phyloP scores from a whole-genome alignment of 1,284 basidiomycete genomes.

The Microbotryum scabiosae region DNA sequence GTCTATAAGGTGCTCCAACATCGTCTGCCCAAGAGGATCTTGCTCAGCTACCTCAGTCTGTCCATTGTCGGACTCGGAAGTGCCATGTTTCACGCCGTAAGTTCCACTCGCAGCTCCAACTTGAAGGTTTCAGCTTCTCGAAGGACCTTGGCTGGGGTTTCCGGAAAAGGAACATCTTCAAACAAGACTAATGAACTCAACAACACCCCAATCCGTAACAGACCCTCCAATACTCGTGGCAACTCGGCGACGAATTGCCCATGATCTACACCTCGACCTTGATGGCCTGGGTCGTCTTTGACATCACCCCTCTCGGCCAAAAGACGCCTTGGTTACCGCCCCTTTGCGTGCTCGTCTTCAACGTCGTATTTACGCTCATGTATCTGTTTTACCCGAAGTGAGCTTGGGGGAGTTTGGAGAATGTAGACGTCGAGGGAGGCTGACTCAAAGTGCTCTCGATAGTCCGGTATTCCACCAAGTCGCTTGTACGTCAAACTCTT shows the following conservation, averaged over 20 bases:
- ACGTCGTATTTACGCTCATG: constrained; percentile 1
- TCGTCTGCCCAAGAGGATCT: neutral
- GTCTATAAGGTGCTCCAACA: constrained; percentile 1
- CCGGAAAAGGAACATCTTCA: no score
- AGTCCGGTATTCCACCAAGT: constrained; percentile 13
- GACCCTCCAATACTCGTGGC: constrained; percentile 3
- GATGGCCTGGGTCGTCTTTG: constrained; percentile 4
- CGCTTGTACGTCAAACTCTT: neutral
- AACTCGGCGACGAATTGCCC: constrained; percentile 7
- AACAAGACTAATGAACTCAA: no score
- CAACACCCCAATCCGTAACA: neutral
- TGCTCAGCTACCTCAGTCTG: neutral
- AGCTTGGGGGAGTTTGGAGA: neutral
- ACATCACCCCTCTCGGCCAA: neutral
- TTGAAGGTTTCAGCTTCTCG: neutral
- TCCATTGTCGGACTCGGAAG: constrained; percentile 3
- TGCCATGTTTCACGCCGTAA: constrained; percentile 4
- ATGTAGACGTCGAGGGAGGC: no score
- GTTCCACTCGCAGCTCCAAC: neutral
- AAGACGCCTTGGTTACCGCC: neutral
- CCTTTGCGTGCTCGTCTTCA: neutral
- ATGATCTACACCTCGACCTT: constrained; percentile 3
- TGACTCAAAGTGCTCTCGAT: neutral
- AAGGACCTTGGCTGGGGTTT: neutral
- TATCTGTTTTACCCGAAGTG: constrained; percentile 8